A percentile compares a stretch with the other conserved stretches of the same genome.
These are phyloP conservation scores for Dichomitus squalens DNA, from an alignment of 1,284 basidiomycete genomes.

Conservation along the genomic window DNA sequence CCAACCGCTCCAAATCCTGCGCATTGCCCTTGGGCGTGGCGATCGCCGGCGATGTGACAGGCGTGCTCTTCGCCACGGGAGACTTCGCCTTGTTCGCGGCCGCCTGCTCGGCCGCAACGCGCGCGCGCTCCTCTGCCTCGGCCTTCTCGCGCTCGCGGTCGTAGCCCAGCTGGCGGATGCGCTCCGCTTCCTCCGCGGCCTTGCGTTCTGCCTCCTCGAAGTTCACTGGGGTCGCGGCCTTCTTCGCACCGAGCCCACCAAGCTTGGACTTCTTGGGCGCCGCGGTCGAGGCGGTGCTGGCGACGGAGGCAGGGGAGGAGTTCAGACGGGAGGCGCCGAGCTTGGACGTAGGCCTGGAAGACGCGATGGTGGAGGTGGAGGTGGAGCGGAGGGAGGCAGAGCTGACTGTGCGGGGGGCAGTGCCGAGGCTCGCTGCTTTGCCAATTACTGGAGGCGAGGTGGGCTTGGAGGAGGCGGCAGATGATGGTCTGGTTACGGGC, in stretches of 20 bases:
- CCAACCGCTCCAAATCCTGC: slow-evolving; percentile 63
- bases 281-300: slow-evolving; percentile 34
- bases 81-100: slow-evolving; percentile 32
- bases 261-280: slow-evolving; percentile 68
- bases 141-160: slow-evolving; percentile 80
- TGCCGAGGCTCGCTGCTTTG: slow-evolving; percentile 42
- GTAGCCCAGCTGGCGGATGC: slow-evolving; percentile 87
- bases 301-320: slow-evolving; percentile 41
- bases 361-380: slow-evolving; percentile 36
- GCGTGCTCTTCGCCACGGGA: slow-evolving; percentile 31
- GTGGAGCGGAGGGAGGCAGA: slow-evolving; percentile 57
- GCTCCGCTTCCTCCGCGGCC: slow-evolving; percentile 87
- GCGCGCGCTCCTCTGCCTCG: slow-evolving; percentile 62
- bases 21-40: slow-evolving; percentile 38
- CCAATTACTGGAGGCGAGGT: slow-evolving; percentile 62
- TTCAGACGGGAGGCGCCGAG: slow-evolving; percentile 58
- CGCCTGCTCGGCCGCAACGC: slow-evolving; percentile 54
- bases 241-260: slow-evolving; percentile 86
- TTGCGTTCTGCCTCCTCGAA: slow-evolving; percentile 91
- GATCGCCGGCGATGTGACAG: slow-evolving; percentile 11
- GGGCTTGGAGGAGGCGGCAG: slow-evolving; percentile 50
- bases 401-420: slow-evolving; percentile 64
- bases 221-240: slow-evolving; percentile 74
- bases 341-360: slow-evolving; percentile 42
- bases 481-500: slow-evolving; percentile 59